phyloP scores from a whole-genome alignment of 31 red algal genomes.

The Bonnemaisonia californica region DNA sequence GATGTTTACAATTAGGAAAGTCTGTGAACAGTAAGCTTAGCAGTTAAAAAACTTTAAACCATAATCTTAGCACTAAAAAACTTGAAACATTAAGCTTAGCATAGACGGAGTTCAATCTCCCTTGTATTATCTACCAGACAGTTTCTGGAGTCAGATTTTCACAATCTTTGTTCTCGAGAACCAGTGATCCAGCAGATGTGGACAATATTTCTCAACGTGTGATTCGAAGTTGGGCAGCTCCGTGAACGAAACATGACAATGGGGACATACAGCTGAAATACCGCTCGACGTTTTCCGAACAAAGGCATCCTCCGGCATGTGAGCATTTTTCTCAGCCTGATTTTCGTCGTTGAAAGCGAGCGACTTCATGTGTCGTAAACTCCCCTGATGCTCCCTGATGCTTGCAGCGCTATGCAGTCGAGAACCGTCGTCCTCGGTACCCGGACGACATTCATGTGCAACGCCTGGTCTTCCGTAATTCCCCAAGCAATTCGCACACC shows the following conservation, averaged over 20 bases:
- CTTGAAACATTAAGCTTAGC: not conserved
- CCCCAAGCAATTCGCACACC: not conserved
- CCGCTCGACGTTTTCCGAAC: not conserved
- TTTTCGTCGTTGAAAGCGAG: too few species aligned
- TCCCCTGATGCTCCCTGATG: too few species aligned
- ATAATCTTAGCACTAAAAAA: too few species aligned
- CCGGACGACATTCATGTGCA: not conserved
- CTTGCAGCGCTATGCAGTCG: too few species aligned
- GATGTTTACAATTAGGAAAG: too few species aligned
- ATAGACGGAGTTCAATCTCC: not conserved
- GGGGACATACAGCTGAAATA: not conserved
- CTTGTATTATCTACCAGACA: not conserved
- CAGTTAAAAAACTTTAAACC: too few species aligned
- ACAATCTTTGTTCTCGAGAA: conserved; percentile 14
- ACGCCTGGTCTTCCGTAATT: not conserved
- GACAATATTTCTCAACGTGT: conserved; percentile 21
- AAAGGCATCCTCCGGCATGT: conserved; percentile 1
- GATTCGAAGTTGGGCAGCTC: not conserved
- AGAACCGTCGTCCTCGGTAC: not conserved
- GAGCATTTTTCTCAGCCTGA: too few species aligned
- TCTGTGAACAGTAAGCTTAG: too few species aligned
- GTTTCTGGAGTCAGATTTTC: not conserved
- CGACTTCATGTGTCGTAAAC: too few species aligned
- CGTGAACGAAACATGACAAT: not conserved
- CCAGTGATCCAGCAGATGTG: not conserved